Conservation (phyloP, 306 rosid genomes). For the Spatholobus suberectus region DNA sequence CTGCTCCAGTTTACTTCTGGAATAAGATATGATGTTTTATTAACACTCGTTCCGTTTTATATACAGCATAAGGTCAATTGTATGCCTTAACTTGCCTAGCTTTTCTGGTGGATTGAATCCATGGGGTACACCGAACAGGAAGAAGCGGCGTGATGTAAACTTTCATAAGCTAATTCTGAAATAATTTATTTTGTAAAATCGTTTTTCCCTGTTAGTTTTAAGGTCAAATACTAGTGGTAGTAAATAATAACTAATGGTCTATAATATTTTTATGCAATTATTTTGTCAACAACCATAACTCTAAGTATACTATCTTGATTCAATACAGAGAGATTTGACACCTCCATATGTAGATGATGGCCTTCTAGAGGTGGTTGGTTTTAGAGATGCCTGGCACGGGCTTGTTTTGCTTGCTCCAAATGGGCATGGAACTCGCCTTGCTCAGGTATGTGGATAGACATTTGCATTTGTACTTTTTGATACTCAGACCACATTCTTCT, state of each 20-base stretch:
- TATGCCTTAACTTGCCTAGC: slow-evolving; percentile 96
- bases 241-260: not conserved
- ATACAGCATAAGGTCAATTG: slow-evolving; percentile 87
- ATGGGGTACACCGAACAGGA: slow-evolving; percentile 83
- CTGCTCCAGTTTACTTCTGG: slow-evolving; percentile 18
- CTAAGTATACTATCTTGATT: slow-evolving; percentile 37
- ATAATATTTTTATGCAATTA: not conserved
- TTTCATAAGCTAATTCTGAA: slow-evolving; percentile 20
- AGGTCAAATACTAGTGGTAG: not conserved
- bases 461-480: not conserved
- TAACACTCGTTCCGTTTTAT: slow-evolving; percentile 32
- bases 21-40: slow-evolving; percentile 22
- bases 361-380: slow-evolving; percentile 89
- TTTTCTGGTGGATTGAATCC: slow-evolving; percentile 98
- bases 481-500: slow-evolving; percentile 11
- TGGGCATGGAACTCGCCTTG: slow-evolving; percentile 99
- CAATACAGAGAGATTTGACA: slow-evolving; percentile 69
- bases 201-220: not conserved
- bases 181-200: not conserved
- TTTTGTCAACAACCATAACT: not conserved
- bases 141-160: slow-evolving; percentile 58
- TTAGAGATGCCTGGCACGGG: slow-evolving; percentile 98
- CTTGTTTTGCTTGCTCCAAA: slow-evolving; percentile 90
- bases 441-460: slow-evolving; percentile 63
- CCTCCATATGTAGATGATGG: slow-evolving; percentile 96